A percentile compares a stretch with the other conserved stretches of the same genome.
These are phyloP conservation scores for Acanthamoeba castellanii DNA, from an alignment of 208 protist species.

Conservation along the genomic window DNA sequence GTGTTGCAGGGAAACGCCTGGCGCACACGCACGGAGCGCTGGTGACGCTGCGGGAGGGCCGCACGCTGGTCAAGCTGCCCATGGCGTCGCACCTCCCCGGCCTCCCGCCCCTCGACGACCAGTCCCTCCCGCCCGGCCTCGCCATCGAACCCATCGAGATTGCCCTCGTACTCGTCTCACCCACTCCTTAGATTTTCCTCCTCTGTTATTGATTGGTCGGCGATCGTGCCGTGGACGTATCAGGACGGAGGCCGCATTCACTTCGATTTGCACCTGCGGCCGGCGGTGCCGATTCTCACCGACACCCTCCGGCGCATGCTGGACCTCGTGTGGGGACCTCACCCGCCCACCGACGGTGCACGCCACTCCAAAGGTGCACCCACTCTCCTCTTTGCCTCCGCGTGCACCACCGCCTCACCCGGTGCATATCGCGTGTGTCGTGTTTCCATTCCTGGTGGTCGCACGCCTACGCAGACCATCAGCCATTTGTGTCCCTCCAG, in stretches of 20 bases:
- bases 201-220: neutral
- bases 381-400: neutral
- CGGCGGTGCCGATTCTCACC: neutral
- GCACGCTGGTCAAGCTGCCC: neutral
- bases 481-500: neutral
- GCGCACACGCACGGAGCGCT: conserved; percentile 2
- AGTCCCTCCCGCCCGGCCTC: neutral
- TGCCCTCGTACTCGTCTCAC: too few species aligned
- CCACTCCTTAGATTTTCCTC: neutral
- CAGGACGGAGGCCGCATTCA: neutral
- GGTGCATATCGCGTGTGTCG: neutral
- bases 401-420: neutral
- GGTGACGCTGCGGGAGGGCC: neutral
- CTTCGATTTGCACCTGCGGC: neutral
- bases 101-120: neutral
- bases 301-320: conserved; percentile 15
- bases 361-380: too few species aligned
- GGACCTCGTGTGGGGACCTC: neutral
- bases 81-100: neutral
- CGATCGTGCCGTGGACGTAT: neutral
- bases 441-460: neutral
- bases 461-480: neutral
- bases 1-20: neutral
- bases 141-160: neutral
- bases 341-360: neutral